A percentile compares a stretch with the other conserved stretches of the same genome.
phyloP scores from a whole-genome alignment of 2,329 filamentous ascomycete genomes.

The Herpotrichia juniperi region DNA sequence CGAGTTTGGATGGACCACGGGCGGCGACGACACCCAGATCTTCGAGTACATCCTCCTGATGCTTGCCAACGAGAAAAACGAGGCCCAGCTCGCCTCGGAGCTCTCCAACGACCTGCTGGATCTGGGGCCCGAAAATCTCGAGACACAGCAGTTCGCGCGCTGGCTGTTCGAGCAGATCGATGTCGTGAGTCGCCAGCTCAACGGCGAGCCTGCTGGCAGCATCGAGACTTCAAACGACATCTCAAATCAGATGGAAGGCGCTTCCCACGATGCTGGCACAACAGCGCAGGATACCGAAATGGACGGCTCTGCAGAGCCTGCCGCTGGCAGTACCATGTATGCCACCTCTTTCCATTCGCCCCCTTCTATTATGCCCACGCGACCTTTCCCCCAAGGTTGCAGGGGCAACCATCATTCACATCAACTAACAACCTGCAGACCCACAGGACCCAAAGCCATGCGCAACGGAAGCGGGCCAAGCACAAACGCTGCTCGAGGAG shows the following conservation, averaged over 20 bases:
- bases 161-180: conserved; percentile 95
- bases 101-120: conserved; percentile 86
- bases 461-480: conserved; percentile 65
- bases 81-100: conserved; percentile 86
- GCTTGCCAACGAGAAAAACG: conserved; percentile 93
- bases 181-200: conserved; percentile 66
- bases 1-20: conserved; percentile 89
- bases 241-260: conserved; percentile 30
- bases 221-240: conserved; percentile 24
- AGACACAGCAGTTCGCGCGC: conserved; percentile 79
- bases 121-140: conserved; percentile 80
- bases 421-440: conserved; percentile 62
- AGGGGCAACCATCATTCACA: not conserved
- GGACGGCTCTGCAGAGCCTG: conserved; percentile 60
- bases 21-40: conserved; percentile 79
- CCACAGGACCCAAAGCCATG: conserved; percentile 95
- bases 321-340: conserved; percentile 51
- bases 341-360: conserved; percentile 20
- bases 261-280: conserved; percentile 36
- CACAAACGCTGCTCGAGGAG: conserved; percentile 63
- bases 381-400: not conserved
- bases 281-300: conserved; percentile 70
- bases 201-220: conserved; percentile 51
- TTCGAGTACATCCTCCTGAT: conserved; percentile 97
- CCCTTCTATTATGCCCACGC: not conserved